Conservation (phyloP, 2,329 filamentous ascomycete genomes). For the Ascochyta koolunga region DNA sequence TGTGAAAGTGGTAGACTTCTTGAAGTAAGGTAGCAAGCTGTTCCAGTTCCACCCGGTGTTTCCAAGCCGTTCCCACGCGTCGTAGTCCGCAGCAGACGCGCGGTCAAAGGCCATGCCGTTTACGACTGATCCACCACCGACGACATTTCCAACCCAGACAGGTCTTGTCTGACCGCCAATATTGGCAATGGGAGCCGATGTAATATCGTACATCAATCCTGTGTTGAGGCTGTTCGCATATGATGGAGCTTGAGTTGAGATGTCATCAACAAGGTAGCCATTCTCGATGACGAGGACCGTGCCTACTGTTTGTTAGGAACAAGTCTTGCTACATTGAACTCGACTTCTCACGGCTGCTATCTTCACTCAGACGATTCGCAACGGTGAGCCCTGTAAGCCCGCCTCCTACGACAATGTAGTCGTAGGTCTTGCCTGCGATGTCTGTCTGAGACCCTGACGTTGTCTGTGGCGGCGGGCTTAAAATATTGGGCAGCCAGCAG, state of each 20-base stretch:
- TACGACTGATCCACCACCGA: conserved; percentile 47
- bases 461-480: not conserved
- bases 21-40: conserved; percentile 38
- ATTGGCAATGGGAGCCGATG: conserved; percentile 27
- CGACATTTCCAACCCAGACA: conserved; percentile 32
- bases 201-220: conserved; percentile 32
- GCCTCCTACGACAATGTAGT: conserved; percentile 43
- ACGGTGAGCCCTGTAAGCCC: conserved; percentile 39
- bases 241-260: conserved; percentile 29
- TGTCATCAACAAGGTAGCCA: conserved; percentile 31
- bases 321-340: not conserved
- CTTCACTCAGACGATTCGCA: conserved; percentile 41
- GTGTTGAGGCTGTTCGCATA: conserved; percentile 32
- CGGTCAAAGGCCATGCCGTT: conserved; percentile 51
- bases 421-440: conserved; percentile 30
- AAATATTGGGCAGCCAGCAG: conserved; percentile 23
- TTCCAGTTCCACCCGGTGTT: conserved; percentile 56
- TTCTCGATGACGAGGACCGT: conserved; percentile 38
- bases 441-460: conserved; percentile 13
- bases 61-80: conserved; percentile 64
- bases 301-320: conserved; percentile 20
- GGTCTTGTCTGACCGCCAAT: conserved; percentile 21
- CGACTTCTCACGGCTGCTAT: conserved; percentile 21
- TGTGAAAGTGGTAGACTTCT: conserved; percentile 37
- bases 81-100: conserved; percentile 47